phyloP scores from a whole-genome alignment of 176 grass and related monocot species.

The Zoysia pacifica region DNA sequence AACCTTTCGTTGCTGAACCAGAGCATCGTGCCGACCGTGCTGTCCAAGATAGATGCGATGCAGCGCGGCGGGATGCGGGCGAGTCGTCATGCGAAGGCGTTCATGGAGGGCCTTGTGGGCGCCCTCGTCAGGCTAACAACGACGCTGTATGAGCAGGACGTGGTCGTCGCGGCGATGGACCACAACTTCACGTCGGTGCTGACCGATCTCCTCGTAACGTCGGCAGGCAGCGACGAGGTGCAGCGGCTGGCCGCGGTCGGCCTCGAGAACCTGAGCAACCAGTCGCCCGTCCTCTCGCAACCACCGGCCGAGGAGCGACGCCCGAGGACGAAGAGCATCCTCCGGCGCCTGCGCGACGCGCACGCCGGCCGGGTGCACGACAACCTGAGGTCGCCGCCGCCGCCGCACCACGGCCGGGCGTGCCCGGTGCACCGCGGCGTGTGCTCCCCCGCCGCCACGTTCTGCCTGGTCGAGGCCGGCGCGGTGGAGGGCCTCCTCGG shows the following conservation, averaged over 20 bases:
- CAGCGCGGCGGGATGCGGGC: slow-evolving; percentile 55
- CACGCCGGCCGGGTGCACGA: slow-evolving; percentile 46
- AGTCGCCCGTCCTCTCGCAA: slow-evolving; percentile 58
- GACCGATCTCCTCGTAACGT: slow-evolving; percentile 57
- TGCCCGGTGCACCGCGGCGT: slow-evolving; percentile 70
- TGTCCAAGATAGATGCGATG: slow-evolving; percentile 72
- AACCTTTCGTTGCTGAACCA: slow-evolving; percentile 62
- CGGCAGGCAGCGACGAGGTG: slow-evolving; percentile 64
- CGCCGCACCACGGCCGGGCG: neutral
- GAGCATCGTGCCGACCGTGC: slow-evolving; percentile 40
- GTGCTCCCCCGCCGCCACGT: slow-evolving; percentile 61
- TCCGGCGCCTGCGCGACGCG: slow-evolving; percentile 48
- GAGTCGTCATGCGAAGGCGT: slow-evolving; percentile 59
- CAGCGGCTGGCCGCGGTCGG: slow-evolving; percentile 70
- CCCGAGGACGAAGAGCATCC: slow-evolving; percentile 56
- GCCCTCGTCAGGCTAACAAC: slow-evolving; percentile 64
- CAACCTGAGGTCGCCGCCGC: slow-evolving; percentile 23
- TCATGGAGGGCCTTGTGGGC: slow-evolving; percentile 75
- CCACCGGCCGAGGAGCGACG: slow-evolving; percentile 29
- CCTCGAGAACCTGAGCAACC: slow-evolving; percentile 72
- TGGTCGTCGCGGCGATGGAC: slow-evolving; percentile 59
- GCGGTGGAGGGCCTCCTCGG: slow-evolving; percentile 70
- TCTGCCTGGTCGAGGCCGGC: slow-evolving; percentile 70
- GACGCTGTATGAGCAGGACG: slow-evolving; percentile 66
- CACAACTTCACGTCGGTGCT: slow-evolving; percentile 63